phyloP scores from a whole-genome alignment of 2,329 filamentous ascomycete species.

The Claviceps digitariae region DNA sequence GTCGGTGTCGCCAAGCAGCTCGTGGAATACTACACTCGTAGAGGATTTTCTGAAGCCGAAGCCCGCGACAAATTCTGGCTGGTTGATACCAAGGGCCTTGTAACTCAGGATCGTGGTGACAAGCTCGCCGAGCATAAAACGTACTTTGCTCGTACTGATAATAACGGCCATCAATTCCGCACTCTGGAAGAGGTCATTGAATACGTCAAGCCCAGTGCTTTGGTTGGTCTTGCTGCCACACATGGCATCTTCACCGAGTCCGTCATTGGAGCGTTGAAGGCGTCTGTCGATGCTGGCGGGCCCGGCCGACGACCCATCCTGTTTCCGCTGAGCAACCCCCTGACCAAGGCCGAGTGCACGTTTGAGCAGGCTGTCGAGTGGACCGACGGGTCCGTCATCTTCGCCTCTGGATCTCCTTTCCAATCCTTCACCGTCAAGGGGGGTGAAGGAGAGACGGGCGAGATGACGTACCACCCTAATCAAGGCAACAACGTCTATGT shows the following conservation, averaged over 20 bases:
- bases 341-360: conserved; percentile 93
- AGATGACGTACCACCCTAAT: conserved; percentile 59
- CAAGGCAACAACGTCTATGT: conserved; percentile 86
- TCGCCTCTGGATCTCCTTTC: conserved; percentile 93
- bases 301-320: conserved; percentile 73
- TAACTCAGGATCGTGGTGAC: conserved; percentile 86
- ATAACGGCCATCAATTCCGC: conserved; percentile 56
- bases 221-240: conserved; percentile 89
- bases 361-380: conserved; percentile 85
- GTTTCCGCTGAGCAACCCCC: conserved; percentile 93
- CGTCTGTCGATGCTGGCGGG: conserved; percentile 47
- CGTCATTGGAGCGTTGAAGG: conserved; percentile 59
- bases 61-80: conserved; percentile 92
- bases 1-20: conserved; percentile 97
- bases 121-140: conserved; percentile 83
- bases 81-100: conserved; percentile 91
- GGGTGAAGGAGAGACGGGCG: conserved; percentile 35
- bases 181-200: conserved; percentile 84
- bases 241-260: conserved; percentile 88
- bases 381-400: conserved; percentile 84
- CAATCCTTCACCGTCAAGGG: conserved; percentile 51
- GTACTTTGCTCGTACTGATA: conserved; percentile 53
- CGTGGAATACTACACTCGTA: conserved; percentile 89
- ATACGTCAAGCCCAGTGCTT: conserved; percentile 85
- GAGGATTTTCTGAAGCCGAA: conserved; percentile 76